These are phyloP conservation scores for Cystofilobasidium capitatum DNA, from an alignment of 768 basidiomycete genomes.

Conservation along the genomic window DNA sequence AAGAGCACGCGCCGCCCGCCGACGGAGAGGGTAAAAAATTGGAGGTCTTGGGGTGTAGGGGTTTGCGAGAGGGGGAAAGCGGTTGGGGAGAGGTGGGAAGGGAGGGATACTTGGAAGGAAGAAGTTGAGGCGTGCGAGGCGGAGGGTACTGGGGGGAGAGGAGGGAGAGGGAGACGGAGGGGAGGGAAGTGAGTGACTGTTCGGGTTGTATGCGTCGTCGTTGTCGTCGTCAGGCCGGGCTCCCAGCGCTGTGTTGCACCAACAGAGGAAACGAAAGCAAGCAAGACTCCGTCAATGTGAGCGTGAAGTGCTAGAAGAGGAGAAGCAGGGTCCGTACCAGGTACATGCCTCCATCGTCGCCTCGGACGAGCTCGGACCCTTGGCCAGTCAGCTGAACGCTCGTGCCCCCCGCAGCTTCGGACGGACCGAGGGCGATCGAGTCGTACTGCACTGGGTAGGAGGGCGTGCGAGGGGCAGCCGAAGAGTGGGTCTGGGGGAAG, in stretches of 20 bases:
- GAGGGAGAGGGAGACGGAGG: slow-evolving; percentile 18
- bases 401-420: no score
- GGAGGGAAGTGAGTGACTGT: slow-evolving; percentile 26
- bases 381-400: no score
- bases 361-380: slow-evolving; percentile 14
- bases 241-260: slow-evolving; percentile 16
- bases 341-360: slow-evolving; percentile 24
- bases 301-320: background rate
- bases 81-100: slow-evolving; percentile 17
- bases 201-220: slow-evolving; percentile 23
- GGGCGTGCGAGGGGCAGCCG: no score
- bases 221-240: slow-evolving; percentile 24
- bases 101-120: slow-evolving; percentile 12
- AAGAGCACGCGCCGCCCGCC: slow-evolving; percentile 23
- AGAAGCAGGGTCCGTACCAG: background rate
- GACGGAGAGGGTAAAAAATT: slow-evolving; percentile 17
- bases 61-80: slow-evolving; percentile 17
- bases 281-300: background rate
- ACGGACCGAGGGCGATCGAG: no score
- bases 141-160: background rate
- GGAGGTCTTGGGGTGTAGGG: slow-evolving; percentile 24
- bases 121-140: slow-evolving; percentile 4
- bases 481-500: no score
- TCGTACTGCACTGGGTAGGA: no score
- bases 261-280: background rate